Evolutionary conservation across 768 basidiomycete species (phyloP).

Genomic region (Tylopilus sp.): DNA sequence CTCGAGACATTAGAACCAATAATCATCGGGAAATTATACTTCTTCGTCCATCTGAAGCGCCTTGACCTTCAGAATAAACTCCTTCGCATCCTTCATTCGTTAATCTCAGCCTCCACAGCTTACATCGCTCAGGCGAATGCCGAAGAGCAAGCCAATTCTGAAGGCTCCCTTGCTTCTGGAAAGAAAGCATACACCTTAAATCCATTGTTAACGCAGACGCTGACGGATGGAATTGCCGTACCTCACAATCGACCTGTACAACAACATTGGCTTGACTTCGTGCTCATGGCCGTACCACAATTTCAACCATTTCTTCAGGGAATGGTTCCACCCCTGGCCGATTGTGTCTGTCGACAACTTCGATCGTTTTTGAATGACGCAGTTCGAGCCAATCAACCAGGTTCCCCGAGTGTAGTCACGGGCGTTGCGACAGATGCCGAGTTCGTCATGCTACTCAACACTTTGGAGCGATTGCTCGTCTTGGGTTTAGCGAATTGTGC

Average conservation of each 20-base stretch:
- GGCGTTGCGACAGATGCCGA: conserved; percentile 73
- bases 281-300: conserved; percentile 86
- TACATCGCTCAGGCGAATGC: conserved; percentile 27
- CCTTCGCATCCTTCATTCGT: conserved; percentile 83
- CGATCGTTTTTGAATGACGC: conserved; percentile 54
- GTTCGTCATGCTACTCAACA: conserved; percentile 78
- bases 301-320: conserved; percentile 70
- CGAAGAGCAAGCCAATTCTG: conserved; percentile 33
- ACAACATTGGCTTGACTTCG: conserved; percentile 96
- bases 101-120: conserved; percentile 63
- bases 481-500: conserved; percentile 62
- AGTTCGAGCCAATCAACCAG: conserved; percentile 38
- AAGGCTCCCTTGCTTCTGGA: conserved; percentile 32
- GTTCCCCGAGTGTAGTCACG: conserved; percentile 40
- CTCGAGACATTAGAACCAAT: conserved; percentile 67
- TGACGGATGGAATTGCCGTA: conserved; percentile 75
- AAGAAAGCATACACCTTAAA: conserved; percentile 51
- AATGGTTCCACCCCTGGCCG: conserved; percentile 70
- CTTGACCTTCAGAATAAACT: conserved; percentile 92
- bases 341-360: conserved; percentile 75
- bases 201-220: conserved; percentile 69
- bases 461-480: conserved; percentile 76
- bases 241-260: conserved; percentile 72
- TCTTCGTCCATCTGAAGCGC: conserved; percentile 61
- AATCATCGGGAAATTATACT: conserved; percentile 73